A percentile compares a stretch with the other conserved stretches of the same genome.
phyloP scores from a whole-genome alignment of 2,329 filamentous ascomycete species.

The Ophiocordyceps australis region DNA sequence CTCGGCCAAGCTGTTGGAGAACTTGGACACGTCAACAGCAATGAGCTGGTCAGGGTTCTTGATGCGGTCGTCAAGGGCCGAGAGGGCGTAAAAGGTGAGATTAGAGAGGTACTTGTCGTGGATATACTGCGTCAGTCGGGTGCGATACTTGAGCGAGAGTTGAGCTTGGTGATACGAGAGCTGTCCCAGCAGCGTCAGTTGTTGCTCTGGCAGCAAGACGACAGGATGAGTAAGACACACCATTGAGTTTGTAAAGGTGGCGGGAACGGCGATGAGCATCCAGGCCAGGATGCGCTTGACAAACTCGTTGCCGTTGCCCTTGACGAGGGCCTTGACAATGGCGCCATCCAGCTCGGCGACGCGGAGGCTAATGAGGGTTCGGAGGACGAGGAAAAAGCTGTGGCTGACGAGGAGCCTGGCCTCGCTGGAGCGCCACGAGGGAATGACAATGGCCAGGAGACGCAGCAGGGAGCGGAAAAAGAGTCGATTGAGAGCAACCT shows the following conservation, averaged over 20 bases:
- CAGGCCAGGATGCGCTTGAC: conserved; percentile 82
- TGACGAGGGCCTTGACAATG: conserved; percentile 80
- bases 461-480: conserved; percentile 57
- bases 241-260: conserved; percentile 98
- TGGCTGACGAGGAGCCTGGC: conserved; percentile 73
- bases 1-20: conserved; percentile 87
- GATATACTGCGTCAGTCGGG: conserved; percentile 81
- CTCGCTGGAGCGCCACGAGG: conserved; percentile 80
- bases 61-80: conserved; percentile 88
- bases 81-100: conserved; percentile 94
- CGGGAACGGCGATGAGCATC: conserved; percentile 93
- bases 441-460: conserved; percentile 73
- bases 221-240: no score
- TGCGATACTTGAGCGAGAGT: conserved; percentile 80
- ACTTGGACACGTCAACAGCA: conserved; percentile 89
- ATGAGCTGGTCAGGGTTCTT: conserved; percentile 98
- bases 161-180: conserved; percentile 94
- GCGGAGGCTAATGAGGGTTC: conserved; percentile 86
- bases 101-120: conserved; percentile 94
- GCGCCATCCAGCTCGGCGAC: conserved; percentile 91
- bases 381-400: conserved; percentile 76
- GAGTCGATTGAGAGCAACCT: conserved; percentile 79
- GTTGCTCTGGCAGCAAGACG: no score
- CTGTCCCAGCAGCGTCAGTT: conserved; percentile 21
- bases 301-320: conserved; percentile 83